Base-by-base conservation (phyloP, 345 rosid genomes). In the Citrus inodora region DNA sequence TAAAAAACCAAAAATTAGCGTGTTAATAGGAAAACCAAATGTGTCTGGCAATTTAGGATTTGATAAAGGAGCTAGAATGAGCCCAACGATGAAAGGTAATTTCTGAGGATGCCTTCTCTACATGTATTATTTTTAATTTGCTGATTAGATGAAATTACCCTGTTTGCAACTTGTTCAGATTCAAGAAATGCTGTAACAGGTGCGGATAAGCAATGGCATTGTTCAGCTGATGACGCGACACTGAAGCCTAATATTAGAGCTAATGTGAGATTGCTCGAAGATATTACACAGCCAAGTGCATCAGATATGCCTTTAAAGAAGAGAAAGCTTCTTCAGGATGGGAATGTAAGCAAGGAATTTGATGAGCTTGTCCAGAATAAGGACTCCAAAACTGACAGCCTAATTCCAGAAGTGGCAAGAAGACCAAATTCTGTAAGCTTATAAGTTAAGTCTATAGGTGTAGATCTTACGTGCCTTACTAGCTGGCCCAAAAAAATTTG, bases 271-370 rank as follows among this genome's bases (percentile, higher is more conserved):
- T 38, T 62, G 55, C 64, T 38, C 9, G 63, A 68, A 67, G 80
- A 78, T 68, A 60, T 58, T 10, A 19, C 35, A 73, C 55, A 68
- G 64, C 62, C 68, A 38, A 83, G 68, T 27, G 35, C 85, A 76
- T 76, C 80, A 22, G 72, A 71, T 74, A 32, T 58, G 61, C 85
- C 82, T 79, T 62, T 38, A 11, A 88, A 88, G 77, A 87, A 40
- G 85, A 83, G 87, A 80, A 90, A 83, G 80, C 70, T 75, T 77
- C 58, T 70, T 78, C 71, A 40, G 70, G 76, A 65, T 67, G 80
- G 74, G 25, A 58, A 75, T 76, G 59, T 13, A 42, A 72, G 55
- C 11, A 27, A 22, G 0, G 61, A 79, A 71, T 24, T 78, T 35
- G 74, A 70, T 17, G 77, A 63, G 40, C 48, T 19, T 70, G 85